Conservation (phyloP, 2,329 filamentous ascomycete species). For the Biscogniauxia marginata region DNA sequence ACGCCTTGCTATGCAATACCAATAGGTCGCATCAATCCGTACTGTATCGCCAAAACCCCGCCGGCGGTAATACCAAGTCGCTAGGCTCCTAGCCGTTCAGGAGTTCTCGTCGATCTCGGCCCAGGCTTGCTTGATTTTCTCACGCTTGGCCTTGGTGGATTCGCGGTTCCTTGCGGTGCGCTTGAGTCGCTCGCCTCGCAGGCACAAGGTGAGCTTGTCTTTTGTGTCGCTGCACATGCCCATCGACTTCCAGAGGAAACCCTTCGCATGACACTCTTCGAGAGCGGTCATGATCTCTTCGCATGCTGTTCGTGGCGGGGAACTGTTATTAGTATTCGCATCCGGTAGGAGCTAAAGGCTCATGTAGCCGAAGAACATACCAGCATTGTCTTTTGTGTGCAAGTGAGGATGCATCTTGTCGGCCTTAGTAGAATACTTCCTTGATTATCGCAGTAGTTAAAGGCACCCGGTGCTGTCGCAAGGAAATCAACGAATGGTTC, state of each 20-base stretch:
- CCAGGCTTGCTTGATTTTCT: slow-evolving; percentile 75
- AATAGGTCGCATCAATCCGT: too few species aligned
- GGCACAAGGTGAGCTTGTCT: slow-evolving; percentile 77
- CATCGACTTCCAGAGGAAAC: slow-evolving; percentile 87
- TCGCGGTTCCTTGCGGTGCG: slow-evolving; percentile 76
- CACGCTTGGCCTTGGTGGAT: slow-evolving; percentile 65
- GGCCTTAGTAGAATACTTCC: not conserved
- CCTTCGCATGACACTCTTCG: slow-evolving; percentile 90
- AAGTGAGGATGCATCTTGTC: slow-evolving; percentile 91
- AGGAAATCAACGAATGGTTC: too few species aligned
- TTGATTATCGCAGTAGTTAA: not conserved
- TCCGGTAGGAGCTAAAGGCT: not conserved
- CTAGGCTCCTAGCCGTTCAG: too few species aligned
- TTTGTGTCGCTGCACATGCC: slow-evolving; percentile 92
- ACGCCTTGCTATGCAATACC: not conserved
- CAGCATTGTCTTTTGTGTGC: slow-evolving; percentile 86
- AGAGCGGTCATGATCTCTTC: slow-evolving; percentile 91
- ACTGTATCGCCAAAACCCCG: too few species aligned
- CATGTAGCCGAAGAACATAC: slow-evolving; percentile 46
- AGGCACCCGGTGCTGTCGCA: too few species aligned
- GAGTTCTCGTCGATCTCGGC: slow-evolving; percentile 73
- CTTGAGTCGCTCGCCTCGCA: slow-evolving; percentile 76
- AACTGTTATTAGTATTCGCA: slow-evolving; percentile 1
- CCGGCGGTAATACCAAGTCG: too few species aligned
- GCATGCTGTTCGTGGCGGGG: slow-evolving; percentile 62